These are phyloP conservation scores for Candida ortonii DNA, from an alignment of 805 yeast species.

Conservation along the genomic window DNA sequence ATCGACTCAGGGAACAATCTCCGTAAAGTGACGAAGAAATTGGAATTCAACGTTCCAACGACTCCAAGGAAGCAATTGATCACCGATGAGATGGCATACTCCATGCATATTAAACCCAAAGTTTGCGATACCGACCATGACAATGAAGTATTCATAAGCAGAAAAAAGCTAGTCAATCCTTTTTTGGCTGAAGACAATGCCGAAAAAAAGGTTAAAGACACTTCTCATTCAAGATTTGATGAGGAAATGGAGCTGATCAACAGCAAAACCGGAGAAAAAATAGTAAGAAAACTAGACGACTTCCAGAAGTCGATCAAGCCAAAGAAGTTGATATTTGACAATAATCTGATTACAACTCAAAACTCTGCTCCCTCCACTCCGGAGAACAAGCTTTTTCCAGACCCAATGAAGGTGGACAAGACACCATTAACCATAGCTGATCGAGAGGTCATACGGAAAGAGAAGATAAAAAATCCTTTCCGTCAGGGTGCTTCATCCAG, in stretches of 20 bases:
- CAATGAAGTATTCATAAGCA: constrained; percentile 17
- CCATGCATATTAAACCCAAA: constrained; percentile 24
- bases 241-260: constrained; percentile 40
- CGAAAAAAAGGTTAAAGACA: constrained; percentile 1
- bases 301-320: constrained; percentile 38
- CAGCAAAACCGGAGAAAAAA: constrained; percentile 40
- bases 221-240: constrained; percentile 26
- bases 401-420: constrained; percentile 10
- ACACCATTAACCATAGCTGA: constrained; percentile 6
- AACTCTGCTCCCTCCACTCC: constrained; percentile 17
- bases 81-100: constrained; percentile 31
- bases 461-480: constrained; percentile 27
- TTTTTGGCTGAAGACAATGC: constrained; percentile 18
- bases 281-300: constrained; percentile 30
- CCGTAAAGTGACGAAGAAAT: constrained; percentile 21
- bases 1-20: constrained; percentile 12
- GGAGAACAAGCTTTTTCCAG: constrained; percentile 10
- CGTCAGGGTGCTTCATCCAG: constrained; percentile 5
- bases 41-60: constrained; percentile 25
- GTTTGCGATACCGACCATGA: constrained; percentile 19
- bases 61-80: constrained; percentile 39
- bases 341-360: constrained; percentile 1
- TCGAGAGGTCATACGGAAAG: constrained; percentile 21
- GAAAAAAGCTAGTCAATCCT: constrained; percentile 29
- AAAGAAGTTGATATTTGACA: constrained; percentile 32